phyloP scores from a whole-genome alignment of 768 basidiomycete species.

The Rhizopogon rudus region DNA sequence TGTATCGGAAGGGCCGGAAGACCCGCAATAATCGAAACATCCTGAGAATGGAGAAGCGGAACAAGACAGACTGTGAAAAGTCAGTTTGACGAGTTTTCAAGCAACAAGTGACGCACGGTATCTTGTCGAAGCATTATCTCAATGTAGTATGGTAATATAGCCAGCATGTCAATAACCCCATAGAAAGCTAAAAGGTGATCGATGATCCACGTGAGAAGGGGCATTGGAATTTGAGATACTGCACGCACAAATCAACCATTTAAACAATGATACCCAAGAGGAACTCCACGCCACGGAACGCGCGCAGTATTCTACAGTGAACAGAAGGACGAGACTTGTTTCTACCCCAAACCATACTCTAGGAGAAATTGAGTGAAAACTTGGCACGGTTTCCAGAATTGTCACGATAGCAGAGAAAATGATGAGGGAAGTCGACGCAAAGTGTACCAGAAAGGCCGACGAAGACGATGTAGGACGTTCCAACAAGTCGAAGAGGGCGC shows the following conservation, averaged over 20 bases:
- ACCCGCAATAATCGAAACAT: constrained; percentile 88
- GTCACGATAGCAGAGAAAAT: constrained; percentile 72
- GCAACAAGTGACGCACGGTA: constrained; percentile 49
- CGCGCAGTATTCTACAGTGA: constrained; percentile 80
- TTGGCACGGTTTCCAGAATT: constrained; percentile 74
- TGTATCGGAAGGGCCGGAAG: constrained; percentile 85
- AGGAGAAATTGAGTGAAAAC: constrained; percentile 63
- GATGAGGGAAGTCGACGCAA: constrained; percentile 67
- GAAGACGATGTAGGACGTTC: constrained; percentile 76
- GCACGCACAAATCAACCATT: constrained; percentile 65
- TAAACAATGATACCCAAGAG: constrained; percentile 52
- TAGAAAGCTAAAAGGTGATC: constrained; percentile 55
- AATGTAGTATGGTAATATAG: constrained; percentile 86
- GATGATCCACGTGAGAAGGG: not conserved
- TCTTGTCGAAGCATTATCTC: constrained; percentile 82
- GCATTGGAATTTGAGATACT: not conserved
- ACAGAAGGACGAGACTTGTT: constrained; percentile 77
- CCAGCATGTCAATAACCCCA: constrained; percentile 79
- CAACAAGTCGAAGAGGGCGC: constrained; percentile 62
- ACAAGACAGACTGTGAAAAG: constrained; percentile 62
- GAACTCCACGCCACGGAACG: constrained; percentile 73
- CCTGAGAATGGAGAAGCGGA: constrained; percentile 86
- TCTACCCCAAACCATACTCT: constrained; percentile 85
- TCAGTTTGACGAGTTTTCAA: not conserved
- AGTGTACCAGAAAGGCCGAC: constrained; percentile 72